Evolutionary conservation across 768 basidiomycete genomes (phyloP), one percentile per base, ranked within the genome.

Genomic region (Trametes cinnabarina): DNA sequence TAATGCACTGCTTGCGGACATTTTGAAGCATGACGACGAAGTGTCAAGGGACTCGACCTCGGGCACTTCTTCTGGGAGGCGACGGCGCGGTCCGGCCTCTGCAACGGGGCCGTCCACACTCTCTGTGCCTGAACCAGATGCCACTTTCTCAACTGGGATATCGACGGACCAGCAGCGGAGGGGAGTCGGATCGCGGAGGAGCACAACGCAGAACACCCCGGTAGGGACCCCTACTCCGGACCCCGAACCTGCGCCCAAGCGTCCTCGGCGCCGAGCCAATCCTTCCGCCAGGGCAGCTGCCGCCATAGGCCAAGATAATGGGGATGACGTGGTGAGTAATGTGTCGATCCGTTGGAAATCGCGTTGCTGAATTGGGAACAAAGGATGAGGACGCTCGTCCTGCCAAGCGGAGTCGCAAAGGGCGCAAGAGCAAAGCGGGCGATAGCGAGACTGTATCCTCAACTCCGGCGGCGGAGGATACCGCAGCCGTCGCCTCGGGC

Each of bases 1-100:
- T 47, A 90, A 90, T 63, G 90, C 85, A 2, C 72, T 95, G 50
- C 75, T 95, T 50, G 78, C 88, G 17, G 92, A 94, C 71, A 93
- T 95, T 59, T 79, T 84, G 47, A 80, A 85, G 71, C 88, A 89
- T 63, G 90, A 91, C 69, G 86, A 77, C 48, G 73, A 74, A 37
- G 63, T 71, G 4, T 69, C 68, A 1, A 60, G 67, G 44, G 62
- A 52, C 25, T 50, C 52, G 11, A 63, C 65, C 11, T 61, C 64
- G 23, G 62, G 47, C 39, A 39, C 48, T 1, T 46, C 49, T 9
- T 54, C 60, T 7, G 51, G 41, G 44, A 49, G 57, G 50, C 60
- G 47, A 17, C 62, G 35, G 41, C 63, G 54, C 17, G 55, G 51
- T 25, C 47, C 23, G 2, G 34, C 61, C 42, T 54, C 60, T 7